phyloP scores from a whole-genome alignment of 306 rosid species.

The Purshia tridentata region DNA sequence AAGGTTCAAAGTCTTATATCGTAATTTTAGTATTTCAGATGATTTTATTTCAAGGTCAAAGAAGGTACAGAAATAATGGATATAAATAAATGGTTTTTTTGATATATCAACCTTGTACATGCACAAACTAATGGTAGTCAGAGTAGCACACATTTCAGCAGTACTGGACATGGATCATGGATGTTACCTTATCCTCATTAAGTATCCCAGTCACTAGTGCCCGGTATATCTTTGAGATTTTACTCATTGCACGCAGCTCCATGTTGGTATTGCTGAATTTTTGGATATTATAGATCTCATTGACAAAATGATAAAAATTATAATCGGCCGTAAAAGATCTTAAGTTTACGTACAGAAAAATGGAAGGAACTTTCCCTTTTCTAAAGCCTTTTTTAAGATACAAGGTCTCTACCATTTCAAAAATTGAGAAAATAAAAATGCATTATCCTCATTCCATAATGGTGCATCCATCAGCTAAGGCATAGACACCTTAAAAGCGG shows the following conservation, averaged over 20 bases:
- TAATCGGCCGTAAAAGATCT: background rate
- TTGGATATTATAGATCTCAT: conserved; percentile 15
- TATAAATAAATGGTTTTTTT: background rate
- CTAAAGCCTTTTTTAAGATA: too few species aligned
- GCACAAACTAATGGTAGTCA: background rate
- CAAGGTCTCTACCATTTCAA: too few species aligned
- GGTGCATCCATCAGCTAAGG: too few species aligned
- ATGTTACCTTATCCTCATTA: conserved; percentile 64
- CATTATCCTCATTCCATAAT: too few species aligned
- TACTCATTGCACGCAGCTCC: conserved; percentile 47
- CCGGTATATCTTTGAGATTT: conserved; percentile 73
- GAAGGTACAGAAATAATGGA: background rate
- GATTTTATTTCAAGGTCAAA: background rate
- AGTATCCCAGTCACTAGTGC: conserved; percentile 75
- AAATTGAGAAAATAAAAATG: too few species aligned
- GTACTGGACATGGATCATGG: conserved; percentile 2
- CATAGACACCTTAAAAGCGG: too few species aligned
- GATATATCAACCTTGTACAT: background rate
- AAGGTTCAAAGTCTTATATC: too few species aligned
- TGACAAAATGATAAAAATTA: conserved; percentile 9
- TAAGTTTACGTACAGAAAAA: background rate
- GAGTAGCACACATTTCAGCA: background rate
- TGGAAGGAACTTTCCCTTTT: too few species aligned
- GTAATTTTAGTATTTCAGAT: too few species aligned
- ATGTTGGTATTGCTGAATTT: conserved; percentile 43